These are phyloP conservation scores for Colletotrichum eremochloae DNA, from an alignment of 2,329 filamentous ascomycete species.

Conservation along the genomic window DNA sequence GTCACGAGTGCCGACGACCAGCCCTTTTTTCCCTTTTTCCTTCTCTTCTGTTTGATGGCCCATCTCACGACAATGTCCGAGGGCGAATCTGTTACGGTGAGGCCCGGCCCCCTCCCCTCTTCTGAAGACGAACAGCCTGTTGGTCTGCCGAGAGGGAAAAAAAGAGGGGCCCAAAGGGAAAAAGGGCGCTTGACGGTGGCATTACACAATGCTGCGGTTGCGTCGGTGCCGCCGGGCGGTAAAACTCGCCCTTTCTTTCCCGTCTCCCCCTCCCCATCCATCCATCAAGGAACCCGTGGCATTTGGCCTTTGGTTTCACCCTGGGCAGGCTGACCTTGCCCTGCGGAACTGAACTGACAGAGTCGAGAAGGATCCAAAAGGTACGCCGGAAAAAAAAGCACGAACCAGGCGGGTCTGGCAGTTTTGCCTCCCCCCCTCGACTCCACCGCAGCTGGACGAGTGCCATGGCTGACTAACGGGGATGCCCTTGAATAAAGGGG, in stretches of 20 bases:
- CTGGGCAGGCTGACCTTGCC: conserved; percentile 27
- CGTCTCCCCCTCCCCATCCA: background rate
- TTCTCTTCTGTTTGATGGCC: background rate
- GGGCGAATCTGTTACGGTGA: too few species aligned
- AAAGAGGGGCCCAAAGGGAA: too few species aligned
- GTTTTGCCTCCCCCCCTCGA: background rate
- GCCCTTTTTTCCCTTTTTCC: too few species aligned
- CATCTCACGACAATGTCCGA: too few species aligned
- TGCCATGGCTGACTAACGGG: conserved; percentile 4
- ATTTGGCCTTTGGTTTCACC: conserved; percentile 35
- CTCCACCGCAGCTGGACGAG: background rate
- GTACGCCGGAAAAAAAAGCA: background rate
- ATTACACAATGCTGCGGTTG: conserved; percentile 14
- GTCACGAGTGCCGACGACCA: too few species aligned
- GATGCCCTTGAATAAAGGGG: background rate
- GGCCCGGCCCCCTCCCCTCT: too few species aligned
- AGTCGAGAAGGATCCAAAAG: conserved; percentile 16
- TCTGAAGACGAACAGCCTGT: background rate
- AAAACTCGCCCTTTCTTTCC: too few species aligned
- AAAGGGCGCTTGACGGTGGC: background rate
- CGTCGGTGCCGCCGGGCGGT: background rate
- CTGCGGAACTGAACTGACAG: background rate
- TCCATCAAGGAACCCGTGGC: conserved; percentile 1
- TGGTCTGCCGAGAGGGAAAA: background rate
- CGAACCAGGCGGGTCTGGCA: background rate